These are phyloP conservation scores for Kalanchoe fedtschenkoi DNA, from an alignment of 164 flowering plant genomes.

Conservation along the genomic window DNA sequence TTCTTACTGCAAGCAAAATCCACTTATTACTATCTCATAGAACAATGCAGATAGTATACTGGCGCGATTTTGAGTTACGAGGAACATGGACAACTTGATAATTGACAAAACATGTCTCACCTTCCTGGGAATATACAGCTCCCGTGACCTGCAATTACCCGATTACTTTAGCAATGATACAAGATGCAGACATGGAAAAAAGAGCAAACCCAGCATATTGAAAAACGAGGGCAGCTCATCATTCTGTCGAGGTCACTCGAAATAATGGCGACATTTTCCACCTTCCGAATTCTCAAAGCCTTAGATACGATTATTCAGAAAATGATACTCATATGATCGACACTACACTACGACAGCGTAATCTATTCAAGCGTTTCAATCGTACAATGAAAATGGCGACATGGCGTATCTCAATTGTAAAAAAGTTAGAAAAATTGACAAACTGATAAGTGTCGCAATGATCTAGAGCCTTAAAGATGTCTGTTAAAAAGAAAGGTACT, in stretches of 20 bases:
- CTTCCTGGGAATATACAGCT: conserved; percentile 91
- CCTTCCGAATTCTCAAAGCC: too few relatives aligned
- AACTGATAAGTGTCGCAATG: neutral
- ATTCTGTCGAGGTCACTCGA: too few relatives aligned
- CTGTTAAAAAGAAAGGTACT: conserved; percentile 15
- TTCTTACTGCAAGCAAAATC: neutral
- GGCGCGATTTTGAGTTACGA: too few relatives aligned
- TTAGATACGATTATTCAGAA: neutral
- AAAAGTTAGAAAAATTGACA: neutral
- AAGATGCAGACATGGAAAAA: conserved; percentile 3
- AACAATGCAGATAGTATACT: too few relatives aligned
- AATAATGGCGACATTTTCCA: too few relatives aligned
- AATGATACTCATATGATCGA: neutral
- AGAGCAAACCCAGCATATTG: neutral
- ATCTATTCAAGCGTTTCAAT: neutral
- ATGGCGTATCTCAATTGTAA: neutral
- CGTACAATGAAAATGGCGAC: neutral
- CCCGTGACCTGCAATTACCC: conserved; percentile 68
- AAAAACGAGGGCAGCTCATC: neutral
- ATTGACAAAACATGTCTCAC: too few relatives aligned
- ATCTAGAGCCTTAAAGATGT: neutral
- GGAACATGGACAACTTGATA: too few relatives aligned
- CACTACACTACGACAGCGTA: neutral
- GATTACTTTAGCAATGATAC: conserved; percentile 12
- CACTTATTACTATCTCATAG: neutral